Evolutionary conservation across 176 grass and related monocot species (phyloP).

Genomic region (Sorghum bicolor): Sorghum_bicolor_NCBIv3 NC_012870.2:12821001-12821500

Average conservation of each 20-base stretch:
- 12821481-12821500: not conserved
- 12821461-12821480: not conserved
- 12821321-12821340: constrained; percentile 14
- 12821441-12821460: constrained; percentile 8
- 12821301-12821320: not conserved
- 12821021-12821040: not conserved
- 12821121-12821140: not conserved
- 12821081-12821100: not conserved
- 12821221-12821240: not conserved
- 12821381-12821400: constrained; percentile 24
- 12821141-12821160: not conserved
- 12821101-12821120: not conserved
- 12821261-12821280: constrained; percentile 12
- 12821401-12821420: not conserved
- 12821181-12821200: not conserved
- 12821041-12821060: not conserved
- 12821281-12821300: not conserved
- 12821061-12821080: not conserved
- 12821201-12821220: not conserved
- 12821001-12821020: no score
- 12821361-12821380: not conserved
- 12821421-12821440: not conserved
- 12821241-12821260: not conserved
- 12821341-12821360: constrained; percentile 11
- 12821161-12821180: not conserved